phyloP scores from a whole-genome alignment of 805 yeast genomes.

The Candida incommunis region DNA sequence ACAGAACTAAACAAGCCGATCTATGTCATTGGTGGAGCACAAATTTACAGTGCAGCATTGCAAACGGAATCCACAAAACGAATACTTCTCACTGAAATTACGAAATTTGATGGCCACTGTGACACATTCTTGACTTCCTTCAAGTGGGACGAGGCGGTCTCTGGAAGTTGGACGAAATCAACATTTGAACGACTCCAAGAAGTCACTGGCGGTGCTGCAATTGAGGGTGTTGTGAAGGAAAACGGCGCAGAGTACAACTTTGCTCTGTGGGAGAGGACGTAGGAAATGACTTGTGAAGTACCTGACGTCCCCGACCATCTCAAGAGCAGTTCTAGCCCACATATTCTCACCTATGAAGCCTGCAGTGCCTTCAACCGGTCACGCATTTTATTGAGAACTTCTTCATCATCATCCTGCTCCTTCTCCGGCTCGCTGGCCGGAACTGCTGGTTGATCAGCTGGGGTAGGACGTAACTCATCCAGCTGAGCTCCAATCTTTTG shows the following conservation, averaged over 20 bases:
- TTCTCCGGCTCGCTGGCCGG: conserved; percentile 14
- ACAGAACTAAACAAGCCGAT: conserved; percentile 31
- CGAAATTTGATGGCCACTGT: conserved; percentile 28
- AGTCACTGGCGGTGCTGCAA: conserved; percentile 6
- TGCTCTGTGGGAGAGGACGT: conserved; percentile 38
- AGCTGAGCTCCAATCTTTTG: conserved; percentile 54
- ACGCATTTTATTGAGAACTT: conserved; percentile 72
- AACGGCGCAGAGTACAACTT: conserved; percentile 43
- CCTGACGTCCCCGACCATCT: too few species aligned
- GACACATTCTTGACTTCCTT: conserved; percentile 50
- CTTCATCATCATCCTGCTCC: conserved; percentile 49
- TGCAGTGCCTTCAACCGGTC: conserved; percentile 79
- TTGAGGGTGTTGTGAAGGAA: conserved; percentile 24
- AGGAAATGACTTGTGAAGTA: too few species aligned
- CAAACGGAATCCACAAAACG: conserved; percentile 32
- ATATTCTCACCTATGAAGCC: conserved; percentile 24
- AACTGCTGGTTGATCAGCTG: conserved; percentile 11
- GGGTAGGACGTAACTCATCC: conserved; percentile 26
- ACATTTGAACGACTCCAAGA: conserved; percentile 23
- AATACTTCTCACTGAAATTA: conserved; percentile 61
- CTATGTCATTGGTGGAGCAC: conserved; percentile 88
- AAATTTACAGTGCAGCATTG: conserved; percentile 52
- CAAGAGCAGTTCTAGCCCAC: too few species aligned
- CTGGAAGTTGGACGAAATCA: conserved; percentile 18
- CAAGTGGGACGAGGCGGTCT: conserved; percentile 5